These are phyloP conservation scores for Fusarium drepaniforme DNA, from an alignment of 2,329 filamentous ascomycete genomes.

Conservation along the genomic window DNA sequence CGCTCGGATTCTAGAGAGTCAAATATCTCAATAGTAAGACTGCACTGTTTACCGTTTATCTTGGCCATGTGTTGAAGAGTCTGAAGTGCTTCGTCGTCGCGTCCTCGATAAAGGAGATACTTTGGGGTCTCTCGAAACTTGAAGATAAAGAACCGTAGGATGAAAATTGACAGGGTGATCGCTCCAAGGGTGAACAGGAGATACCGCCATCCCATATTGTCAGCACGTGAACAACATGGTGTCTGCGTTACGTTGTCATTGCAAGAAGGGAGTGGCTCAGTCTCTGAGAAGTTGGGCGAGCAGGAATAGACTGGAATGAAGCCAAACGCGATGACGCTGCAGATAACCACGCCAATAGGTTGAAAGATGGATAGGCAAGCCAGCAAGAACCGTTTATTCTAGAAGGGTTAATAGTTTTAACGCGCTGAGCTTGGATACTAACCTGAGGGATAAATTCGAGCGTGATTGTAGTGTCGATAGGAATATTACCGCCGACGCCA, in stretches of 20 bases:
- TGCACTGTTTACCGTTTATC: conserved; percentile 50
- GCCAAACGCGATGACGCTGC: conserved; percentile 63
- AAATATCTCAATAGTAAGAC: conserved; percentile 53
- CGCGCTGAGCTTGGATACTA: accelerated
- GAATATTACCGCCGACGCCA: conserved; percentile 66
- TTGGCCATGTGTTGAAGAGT: conserved; percentile 60
- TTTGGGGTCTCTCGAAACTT: conserved; percentile 62
- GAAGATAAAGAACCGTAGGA: conserved; percentile 60
- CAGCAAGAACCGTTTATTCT: conserved; percentile 62
- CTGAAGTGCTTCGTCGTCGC: conserved; percentile 60
- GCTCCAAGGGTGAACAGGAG: conserved; percentile 59
- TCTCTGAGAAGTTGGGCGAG: conserved; percentile 62
- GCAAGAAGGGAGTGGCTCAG: conserved; percentile 57
- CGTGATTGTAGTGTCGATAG: conserved; percentile 67
- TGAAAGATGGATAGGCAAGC: conserved; percentile 67
- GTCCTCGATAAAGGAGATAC: conserved; percentile 57
- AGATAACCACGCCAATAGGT: conserved; percentile 65
- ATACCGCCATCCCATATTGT: conserved; percentile 66
- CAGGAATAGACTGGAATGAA: conserved; percentile 65
- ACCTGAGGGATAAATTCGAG: conserved; percentile 66
- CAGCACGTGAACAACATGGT: conserved; percentile 51
- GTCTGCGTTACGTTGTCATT: conserved; percentile 43
- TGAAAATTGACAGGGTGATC: conserved; percentile 57
- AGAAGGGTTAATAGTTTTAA: background rate
- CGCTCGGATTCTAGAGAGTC: conserved; percentile 42